A percentile compares a stretch with the other conserved stretches of the same genome.
These are phyloP conservation scores for Amniculicola lignicola DNA, from an alignment of 495 filamentous ascomycete species.

Conservation along the genomic window DNA sequence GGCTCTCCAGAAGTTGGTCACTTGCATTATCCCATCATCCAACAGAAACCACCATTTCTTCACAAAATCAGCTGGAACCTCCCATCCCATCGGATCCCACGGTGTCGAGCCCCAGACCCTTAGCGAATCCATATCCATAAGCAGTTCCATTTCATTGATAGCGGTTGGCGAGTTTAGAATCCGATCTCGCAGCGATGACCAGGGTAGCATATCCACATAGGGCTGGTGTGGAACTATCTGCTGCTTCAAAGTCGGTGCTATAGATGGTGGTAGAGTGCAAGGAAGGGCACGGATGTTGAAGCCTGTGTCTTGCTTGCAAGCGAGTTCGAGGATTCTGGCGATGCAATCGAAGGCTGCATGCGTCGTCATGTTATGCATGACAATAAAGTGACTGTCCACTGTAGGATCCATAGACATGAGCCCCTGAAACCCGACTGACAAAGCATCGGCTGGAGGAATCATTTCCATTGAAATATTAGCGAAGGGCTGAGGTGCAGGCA, in stretches of 20 bases:
- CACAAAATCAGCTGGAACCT: background rate
- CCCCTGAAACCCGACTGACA: too few relatives aligned
- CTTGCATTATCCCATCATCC: background rate
- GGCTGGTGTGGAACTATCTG: background rate
- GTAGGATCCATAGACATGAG: background rate
- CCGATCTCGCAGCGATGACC: background rate
- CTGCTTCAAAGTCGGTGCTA: background rate
- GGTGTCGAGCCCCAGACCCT: background rate
- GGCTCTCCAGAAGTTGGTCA: background rate
- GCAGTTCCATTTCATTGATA: background rate
- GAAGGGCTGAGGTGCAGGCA: too few relatives aligned
- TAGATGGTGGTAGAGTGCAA: background rate
- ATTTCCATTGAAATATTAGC: too few relatives aligned
- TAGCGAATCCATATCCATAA: background rate
- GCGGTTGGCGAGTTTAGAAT: background rate
- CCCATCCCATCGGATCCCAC: constrained; percentile 2
- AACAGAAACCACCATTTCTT: constrained; percentile 2
- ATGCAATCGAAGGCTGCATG: background rate
- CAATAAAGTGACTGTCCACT: background rate
- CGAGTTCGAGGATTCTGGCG: background rate
- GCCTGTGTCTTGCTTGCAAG: background rate
- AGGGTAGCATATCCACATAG: constrained; percentile 1
- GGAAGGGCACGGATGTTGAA: too few relatives aligned
- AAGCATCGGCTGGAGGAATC: too few relatives aligned
- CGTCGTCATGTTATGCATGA: background rate